phyloP scores from a whole-genome alignment of 2,329 filamentous ascomycete genomes.

The Fusarium nematophilum region DNA sequence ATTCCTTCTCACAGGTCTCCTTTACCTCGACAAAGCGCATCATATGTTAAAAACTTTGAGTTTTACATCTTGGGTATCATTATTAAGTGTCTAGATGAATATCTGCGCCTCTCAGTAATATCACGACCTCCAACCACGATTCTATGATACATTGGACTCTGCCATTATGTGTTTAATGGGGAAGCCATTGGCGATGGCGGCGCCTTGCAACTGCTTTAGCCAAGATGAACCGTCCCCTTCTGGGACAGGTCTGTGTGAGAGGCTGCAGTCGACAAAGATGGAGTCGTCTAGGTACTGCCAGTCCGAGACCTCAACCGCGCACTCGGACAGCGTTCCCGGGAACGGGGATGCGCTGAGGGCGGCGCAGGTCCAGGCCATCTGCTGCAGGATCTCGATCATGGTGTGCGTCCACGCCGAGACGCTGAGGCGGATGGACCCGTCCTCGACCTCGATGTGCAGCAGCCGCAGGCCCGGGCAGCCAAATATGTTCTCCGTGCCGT shows the following conservation, averaged over 20 bases:
- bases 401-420: conserved; percentile 50
- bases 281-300: conserved; percentile 49
- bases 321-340: conserved; percentile 46
- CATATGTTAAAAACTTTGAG: not conserved
- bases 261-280: conserved; percentile 49
- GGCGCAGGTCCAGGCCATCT: conserved; percentile 53
- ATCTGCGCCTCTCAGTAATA: not conserved
- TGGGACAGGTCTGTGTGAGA: conserved; percentile 48
- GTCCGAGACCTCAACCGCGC: conserved; percentile 45
- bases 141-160: conserved; percentile 14
- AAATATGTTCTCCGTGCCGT: conserved; percentile 42
- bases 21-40: not conserved
- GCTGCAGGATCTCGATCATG: conserved; percentile 51
- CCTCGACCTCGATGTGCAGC: conserved; percentile 51
- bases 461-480: conserved; percentile 48
- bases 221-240: conserved; percentile 42
- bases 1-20: no score
- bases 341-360: conserved; percentile 51
- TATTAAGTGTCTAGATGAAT: conserved; percentile 16
- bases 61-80: conserved; percentile 41
- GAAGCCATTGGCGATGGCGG: conserved; percentile 50
- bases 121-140: not conserved
- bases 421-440: conserved; percentile 46
- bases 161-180: conserved; percentile 39
- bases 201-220: conserved; percentile 47